Conservation (phyloP, 2,329 filamentous ascomycete genomes). For the Grosmannia serpens region DNA sequence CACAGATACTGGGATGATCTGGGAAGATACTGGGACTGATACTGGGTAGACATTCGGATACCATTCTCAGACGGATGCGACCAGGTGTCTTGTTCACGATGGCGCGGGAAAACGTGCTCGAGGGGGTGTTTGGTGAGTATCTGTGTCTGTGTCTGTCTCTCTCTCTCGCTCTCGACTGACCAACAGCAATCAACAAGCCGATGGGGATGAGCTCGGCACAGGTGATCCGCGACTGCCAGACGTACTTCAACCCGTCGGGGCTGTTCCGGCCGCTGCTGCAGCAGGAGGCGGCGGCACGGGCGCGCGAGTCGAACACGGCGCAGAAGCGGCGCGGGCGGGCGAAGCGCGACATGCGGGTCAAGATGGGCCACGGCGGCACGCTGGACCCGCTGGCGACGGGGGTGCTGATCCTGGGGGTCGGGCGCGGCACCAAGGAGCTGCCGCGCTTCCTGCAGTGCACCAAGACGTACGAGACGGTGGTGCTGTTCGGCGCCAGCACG, state of each 20-base stretch:
- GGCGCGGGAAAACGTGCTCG: constrained; percentile 40
- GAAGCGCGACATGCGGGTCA: constrained; percentile 58
- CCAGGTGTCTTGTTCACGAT: constrained; percentile 29
- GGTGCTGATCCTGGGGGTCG: constrained; percentile 80
- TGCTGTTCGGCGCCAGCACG: constrained; percentile 84
- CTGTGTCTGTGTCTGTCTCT: background rate
- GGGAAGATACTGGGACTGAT: no score
- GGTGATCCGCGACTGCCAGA: constrained; percentile 78
- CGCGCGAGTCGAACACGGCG: constrained; percentile 42
- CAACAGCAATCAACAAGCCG: constrained; percentile 82
- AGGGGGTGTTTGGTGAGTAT: constrained; percentile 45
- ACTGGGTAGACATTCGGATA: no score
- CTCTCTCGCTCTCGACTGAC: background rate
- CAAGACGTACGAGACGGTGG: constrained; percentile 82
- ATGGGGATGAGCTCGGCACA: constrained; percentile 78
- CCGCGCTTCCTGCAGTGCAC: constrained; percentile 72
- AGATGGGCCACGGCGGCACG: constrained; percentile 93
- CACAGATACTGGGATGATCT: no score
- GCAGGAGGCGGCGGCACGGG: constrained; percentile 40
- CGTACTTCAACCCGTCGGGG: constrained; percentile 67
- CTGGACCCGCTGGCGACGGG: constrained; percentile 90
- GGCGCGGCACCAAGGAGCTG: constrained; percentile 75
- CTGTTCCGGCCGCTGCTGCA: constrained; percentile 65
- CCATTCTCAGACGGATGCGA: constrained; percentile 21
- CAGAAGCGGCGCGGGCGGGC: constrained; percentile 47